Evolutionary conservation across 2,329 filamentous ascomycete species (phyloP).

Genomic region (Drechslerella stenobrocha): DNA sequence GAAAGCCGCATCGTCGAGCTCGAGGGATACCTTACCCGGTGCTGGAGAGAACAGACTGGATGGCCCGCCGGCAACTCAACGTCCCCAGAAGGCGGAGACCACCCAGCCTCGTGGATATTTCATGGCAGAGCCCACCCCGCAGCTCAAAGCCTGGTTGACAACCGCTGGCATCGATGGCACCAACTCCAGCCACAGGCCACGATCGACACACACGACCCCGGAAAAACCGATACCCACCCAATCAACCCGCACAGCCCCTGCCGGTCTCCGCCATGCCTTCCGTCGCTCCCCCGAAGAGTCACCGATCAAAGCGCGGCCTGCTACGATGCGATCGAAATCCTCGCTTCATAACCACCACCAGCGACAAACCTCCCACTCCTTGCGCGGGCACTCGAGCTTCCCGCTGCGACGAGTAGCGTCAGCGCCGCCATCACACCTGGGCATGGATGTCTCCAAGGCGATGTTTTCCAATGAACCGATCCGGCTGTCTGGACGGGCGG

Average conservation of each 20-base stretch:
- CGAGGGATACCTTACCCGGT: slow-evolving; percentile 14
- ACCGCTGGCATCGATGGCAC: slow-evolving; percentile 20
- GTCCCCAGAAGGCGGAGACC: neutral
- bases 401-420: slow-evolving; percentile 19
- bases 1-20: slow-evolving; percentile 22
- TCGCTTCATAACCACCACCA: slow-evolving; percentile 9
- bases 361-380: neutral
- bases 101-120: neutral
- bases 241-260: slow-evolving; percentile 17
- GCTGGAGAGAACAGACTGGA: slow-evolving; percentile 4
- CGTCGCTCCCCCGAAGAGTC: slow-evolving; percentile 16
- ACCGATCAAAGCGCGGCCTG: slow-evolving; percentile 1
- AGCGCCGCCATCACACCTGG: slow-evolving; percentile 8
- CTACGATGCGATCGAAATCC: slow-evolving; percentile 10
- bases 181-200: slow-evolving; percentile 26
- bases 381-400: slow-evolving; percentile 12
- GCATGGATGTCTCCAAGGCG: slow-evolving; percentile 31
- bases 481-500: slow-evolving; percentile 22
- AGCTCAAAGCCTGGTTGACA: slow-evolving; percentile 41
- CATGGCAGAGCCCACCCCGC: slow-evolving; percentile 29
- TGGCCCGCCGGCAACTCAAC: neutral
- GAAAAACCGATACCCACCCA: slow-evolving; percentile 20
- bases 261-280: neutral
- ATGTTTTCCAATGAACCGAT: slow-evolving; percentile 44
- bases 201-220: slow-evolving; percentile 34